Evolutionary conservation across 345 rosid species (phyloP).

Genomic region (Lumnitzera littorea): DNA sequence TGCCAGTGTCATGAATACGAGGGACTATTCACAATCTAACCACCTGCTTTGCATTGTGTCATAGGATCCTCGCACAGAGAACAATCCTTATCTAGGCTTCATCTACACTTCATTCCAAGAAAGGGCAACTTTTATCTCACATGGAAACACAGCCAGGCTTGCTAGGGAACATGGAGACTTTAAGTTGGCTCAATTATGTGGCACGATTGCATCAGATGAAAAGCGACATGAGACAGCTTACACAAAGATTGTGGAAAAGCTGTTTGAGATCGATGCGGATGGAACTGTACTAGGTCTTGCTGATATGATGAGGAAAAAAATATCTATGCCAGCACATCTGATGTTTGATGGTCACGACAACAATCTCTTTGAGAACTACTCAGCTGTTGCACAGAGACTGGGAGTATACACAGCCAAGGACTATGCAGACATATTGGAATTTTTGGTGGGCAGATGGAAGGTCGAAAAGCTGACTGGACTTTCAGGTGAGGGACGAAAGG

Average conservation of each 20-base stretch:
- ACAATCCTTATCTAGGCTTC: slow-evolving; percentile 82
- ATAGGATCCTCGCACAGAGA: slow-evolving; percentile 80
- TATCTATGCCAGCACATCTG: slow-evolving; percentile 94
- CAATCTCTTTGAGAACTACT: slow-evolving; percentile 67
- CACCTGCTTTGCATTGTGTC: neutral
- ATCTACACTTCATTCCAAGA: slow-evolving; percentile 97
- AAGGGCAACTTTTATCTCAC: slow-evolving; percentile 93
- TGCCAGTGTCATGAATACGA: no score
- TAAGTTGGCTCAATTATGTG: slow-evolving; percentile 86
- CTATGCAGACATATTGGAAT: slow-evolving; percentile 81
- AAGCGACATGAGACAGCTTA: slow-evolving; percentile 95
- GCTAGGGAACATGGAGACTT: slow-evolving; percentile 81
- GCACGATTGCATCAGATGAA: slow-evolving; percentile 83
- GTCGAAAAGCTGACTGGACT: slow-evolving; percentile 55
- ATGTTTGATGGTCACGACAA: slow-evolving; percentile 77
- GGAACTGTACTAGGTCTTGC: slow-evolving; percentile 68
- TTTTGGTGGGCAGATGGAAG: slow-evolving; percentile 80
- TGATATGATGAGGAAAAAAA: slow-evolving; percentile 95
- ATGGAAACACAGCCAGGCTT: slow-evolving; percentile 86
- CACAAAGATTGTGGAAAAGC: slow-evolving; percentile 81
- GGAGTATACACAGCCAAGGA: slow-evolving; percentile 86
- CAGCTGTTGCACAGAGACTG: slow-evolving; percentile 78
- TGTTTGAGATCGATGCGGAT: slow-evolving; percentile 79
- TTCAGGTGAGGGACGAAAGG: slow-evolving; percentile 70
- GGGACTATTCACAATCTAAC: neutral